A percentile compares a stretch with the other conserved stretches of the same genome.
Evolutionary conservation across 108 stramenopile species (phyloP).

Genomic region (Nitzschia sp.): DNA sequence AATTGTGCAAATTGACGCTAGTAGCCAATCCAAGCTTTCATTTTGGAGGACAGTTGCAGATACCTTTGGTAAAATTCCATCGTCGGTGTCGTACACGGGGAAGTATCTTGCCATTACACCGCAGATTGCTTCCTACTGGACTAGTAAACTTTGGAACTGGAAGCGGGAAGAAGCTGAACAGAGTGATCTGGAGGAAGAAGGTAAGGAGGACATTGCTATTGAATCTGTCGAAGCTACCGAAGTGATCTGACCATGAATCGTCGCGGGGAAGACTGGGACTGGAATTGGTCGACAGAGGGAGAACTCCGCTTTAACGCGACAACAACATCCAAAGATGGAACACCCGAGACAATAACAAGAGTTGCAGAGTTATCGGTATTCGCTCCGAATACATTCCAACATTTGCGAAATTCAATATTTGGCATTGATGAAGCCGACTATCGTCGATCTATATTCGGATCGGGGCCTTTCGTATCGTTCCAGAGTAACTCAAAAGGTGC

Average conservation of each 20-base stretch:
- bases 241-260: no score
- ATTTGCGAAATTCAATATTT: slow-evolving; percentile 67
- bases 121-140: slow-evolving; percentile 30
- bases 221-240: neutral
- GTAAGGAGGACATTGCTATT: neutral
- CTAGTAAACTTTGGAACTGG: neutral
- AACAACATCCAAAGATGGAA: neutral
- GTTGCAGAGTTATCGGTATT: slow-evolving; percentile 30
- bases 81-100: neutral
- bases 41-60: neutral
- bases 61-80: neutral
- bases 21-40: neutral
- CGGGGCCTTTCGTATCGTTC: slow-evolving; percentile 76
- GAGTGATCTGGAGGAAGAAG: neutral
- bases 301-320: slow-evolving; percentile 9
- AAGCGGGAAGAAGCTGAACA: neutral
- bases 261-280: slow-evolving; percentile 18
- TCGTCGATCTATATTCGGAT: slow-evolving; percentile 54
- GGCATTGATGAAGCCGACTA: slow-evolving; percentile 61
- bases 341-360: neutral
- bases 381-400: slow-evolving; percentile 63
- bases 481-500: slow-evolving; percentile 90
- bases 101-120: slow-evolving; percentile 2
- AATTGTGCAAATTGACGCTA: neutral
- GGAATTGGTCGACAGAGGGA: slow-evolving; percentile 13